Evolutionary conservation across 2,329 filamentous ascomycete genomes (phyloP).

Genomic region (Pyrenophora graminea): DNA sequence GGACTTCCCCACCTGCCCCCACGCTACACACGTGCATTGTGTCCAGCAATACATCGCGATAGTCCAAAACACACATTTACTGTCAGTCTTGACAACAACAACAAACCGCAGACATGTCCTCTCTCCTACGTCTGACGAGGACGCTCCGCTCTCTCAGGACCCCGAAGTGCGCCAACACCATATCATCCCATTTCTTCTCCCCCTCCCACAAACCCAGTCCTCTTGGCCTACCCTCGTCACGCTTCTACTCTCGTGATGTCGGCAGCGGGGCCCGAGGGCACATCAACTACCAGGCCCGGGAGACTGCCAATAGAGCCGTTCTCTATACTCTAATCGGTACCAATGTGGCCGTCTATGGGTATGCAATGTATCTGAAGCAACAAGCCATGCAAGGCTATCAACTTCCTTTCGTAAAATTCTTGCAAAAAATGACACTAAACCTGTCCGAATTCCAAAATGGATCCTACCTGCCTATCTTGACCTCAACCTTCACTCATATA

Average conservation of each 20-base stretch:
- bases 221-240: slow-evolving; percentile 11
- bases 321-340: slow-evolving; percentile 46
- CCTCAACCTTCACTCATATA: slow-evolving; percentile 48
- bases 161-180: slow-evolving; percentile 9
- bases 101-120: slow-evolving; percentile 4
- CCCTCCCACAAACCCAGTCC: slow-evolving; percentile 12
- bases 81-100: neutral
- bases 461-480: slow-evolving; percentile 47
- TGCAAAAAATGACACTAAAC: slow-evolving; percentile 43
- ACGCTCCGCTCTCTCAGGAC: slow-evolving; percentile 13
- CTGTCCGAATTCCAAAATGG: slow-evolving; percentile 32
- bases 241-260: slow-evolving; percentile 9
- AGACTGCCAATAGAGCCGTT: slow-evolving; percentile 22
- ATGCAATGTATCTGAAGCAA: slow-evolving; percentile 42
- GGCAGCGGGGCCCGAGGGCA: neutral
- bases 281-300: slow-evolving; percentile 1
- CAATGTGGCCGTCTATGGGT: slow-evolving; percentile 48
- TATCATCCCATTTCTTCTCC: slow-evolving; percentile 26
- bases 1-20: no score
- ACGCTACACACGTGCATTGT: neutral
- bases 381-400: slow-evolving; percentile 26
- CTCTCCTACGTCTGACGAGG: slow-evolving; percentile 12
- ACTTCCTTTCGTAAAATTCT: slow-evolving; percentile 17
- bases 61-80: no score
- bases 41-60: neutral